Base-by-base conservation (phyloP, 441 rosid species). In the Arabidopsis hybrid region DNA sequence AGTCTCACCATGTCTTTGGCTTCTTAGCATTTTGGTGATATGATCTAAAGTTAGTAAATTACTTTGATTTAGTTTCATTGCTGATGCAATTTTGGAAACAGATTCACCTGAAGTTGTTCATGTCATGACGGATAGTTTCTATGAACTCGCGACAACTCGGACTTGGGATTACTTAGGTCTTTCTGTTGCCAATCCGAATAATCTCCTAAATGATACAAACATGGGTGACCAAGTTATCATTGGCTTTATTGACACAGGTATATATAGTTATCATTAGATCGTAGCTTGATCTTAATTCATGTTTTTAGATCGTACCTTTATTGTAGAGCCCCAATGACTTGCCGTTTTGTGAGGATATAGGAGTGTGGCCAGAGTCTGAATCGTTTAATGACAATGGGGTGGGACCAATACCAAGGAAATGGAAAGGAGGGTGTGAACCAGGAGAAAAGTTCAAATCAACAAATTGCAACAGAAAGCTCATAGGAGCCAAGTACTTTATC, bases 351-450 rank as follows among this genome's bases (percentile, higher is more conserved):
- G 43, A 49, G 49, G 26, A n/a, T 58, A 8, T 75, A 88, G 92
- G 92, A 68, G 80, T 89, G 69, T 89, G 91, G 91, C 92, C 92
- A 0, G 95, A 89, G 67, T 89, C 91, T 17, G 75, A 85, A 78
- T 45, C 80, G 3, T 87, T 87, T 67, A 75, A 60, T 6, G 92
- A 91, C 45, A 72, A 78, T 71, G 91, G 84, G 6, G 67, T 86
- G 10, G 87, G 82, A 4, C 83, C 84, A 0, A 73, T 85, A 51
- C 91, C 94, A 1, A 51, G 82, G 1, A 81, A 46, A 16, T 91
- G 97, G 97, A 89, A 85, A 66, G 95, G 95, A 47, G 47, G 61
- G 1, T 91, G 95, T 60, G 16, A 81, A 73, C 73, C 86, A 0
- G 91, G 82, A 74, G 64, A 78, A 38, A 16, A 3, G 0, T 64